Conservation (phyloP, 805 yeast genomes). For the Starmerella sp. region DNA sequence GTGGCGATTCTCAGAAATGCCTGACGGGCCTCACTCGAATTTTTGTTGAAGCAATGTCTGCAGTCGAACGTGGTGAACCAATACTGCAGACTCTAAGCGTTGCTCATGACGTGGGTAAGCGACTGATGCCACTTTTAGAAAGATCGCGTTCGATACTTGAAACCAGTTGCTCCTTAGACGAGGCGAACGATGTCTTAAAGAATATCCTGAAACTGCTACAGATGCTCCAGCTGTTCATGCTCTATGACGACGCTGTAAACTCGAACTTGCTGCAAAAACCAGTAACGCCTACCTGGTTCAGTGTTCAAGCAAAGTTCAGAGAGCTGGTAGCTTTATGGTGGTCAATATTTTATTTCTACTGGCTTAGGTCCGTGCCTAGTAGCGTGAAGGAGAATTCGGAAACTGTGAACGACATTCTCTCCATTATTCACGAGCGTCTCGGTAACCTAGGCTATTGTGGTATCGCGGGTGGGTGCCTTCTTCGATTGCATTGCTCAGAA, state of each 20-base stretch:
- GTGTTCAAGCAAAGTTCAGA: conserved; percentile 23
- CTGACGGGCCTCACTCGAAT: conserved; percentile 38
- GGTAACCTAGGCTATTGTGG: conserved; percentile 65
- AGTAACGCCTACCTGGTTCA: conserved; percentile 27
- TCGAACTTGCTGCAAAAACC: conserved; percentile 26
- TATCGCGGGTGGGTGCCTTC: conserved; percentile 47
- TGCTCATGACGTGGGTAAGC: conserved; percentile 39
- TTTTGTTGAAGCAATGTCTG: conserved; percentile 36
- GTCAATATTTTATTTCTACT: conserved; percentile 34
- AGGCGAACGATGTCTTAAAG: conserved; percentile 12
- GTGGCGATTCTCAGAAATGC: conserved; percentile 36
- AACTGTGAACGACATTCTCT: conserved; percentile 37
- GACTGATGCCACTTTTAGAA: conserved; percentile 22
- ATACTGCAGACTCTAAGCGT: conserved; percentile 44
- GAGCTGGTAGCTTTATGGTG: conserved; percentile 29
- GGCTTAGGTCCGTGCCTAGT: conserved; percentile 21
- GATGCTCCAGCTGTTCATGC: conserved; percentile 28
- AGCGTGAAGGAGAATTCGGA: conserved; percentile 12
- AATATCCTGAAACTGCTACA: conserved; percentile 26
- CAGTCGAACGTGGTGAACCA: conserved; percentile 26
- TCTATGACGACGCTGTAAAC: conserved; percentile 30
- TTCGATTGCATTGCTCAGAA: conserved; percentile 47
- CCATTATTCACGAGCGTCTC: conserved; percentile 58
- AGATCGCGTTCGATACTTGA: neutral
- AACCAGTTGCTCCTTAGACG: neutral